Evolutionary conservation across 495 filamentous ascomycete species (phyloP), one percentile per base, ranked within the genome.

Genomic region (Trichoderma erinaceum): DNA sequence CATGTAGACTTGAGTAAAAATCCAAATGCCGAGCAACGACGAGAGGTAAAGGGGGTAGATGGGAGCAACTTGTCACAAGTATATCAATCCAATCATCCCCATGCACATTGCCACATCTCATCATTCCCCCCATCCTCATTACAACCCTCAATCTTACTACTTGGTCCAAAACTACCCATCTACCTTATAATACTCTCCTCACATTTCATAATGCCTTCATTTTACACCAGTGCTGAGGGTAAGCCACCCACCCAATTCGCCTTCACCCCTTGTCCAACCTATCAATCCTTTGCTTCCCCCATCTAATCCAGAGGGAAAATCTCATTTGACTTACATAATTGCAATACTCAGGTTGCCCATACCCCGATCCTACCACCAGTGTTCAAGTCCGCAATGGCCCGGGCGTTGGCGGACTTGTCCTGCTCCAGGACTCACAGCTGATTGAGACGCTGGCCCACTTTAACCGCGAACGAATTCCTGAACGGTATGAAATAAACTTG

Each of bases 401-500:
- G 18, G 68, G 68, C 25, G 64, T 56, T 18, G 75, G 75, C 18
- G 29, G 29, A 29, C 63, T 76, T 11, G 46, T 75, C 41, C 73
- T 78, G 3, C 73, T 79, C 12, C 66, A 73, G 66, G 75, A 77
- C 70, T 78, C 76, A 8, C 71, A 79, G 63, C 43, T 72, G 67
- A 48, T 74, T 64, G 83, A 85, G 71, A 81, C 89, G 18, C 79
- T 92, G 41, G 87, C 88, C 10, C 88, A 91, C 75, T 91, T 91
- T 72, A 84, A 86, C 70, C 77, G 82, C 21, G 82, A 84, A 70
- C 73, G 80, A 16, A 82, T 82, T 16, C 80, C 79, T 0, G 79
- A 85, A 70, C 76, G 84, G 56, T 61, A 61, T 21, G 23, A 5
- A 16, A 13, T 21, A 10, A 23, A 61, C 27, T 11, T 12, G 4